phyloP scores from a whole-genome alignment of 2,329 filamentous ascomycete genomes.

The Teratosphaeriaceae sp. region DNA sequence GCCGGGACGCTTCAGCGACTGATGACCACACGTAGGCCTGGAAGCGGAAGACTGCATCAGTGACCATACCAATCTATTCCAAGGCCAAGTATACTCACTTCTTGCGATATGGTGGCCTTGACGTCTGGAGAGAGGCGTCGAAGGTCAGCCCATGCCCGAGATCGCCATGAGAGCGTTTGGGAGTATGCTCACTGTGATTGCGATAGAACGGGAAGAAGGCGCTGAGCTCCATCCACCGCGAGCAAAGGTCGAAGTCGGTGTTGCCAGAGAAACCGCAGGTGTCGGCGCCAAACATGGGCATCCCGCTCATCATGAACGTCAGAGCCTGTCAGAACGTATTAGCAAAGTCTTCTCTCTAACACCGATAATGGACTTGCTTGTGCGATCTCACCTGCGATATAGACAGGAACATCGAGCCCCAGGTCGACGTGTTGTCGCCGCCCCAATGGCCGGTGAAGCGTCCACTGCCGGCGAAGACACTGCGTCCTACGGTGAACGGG shows the following conservation, averaged over 20 bases:
- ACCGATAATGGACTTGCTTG: too few relatives aligned
- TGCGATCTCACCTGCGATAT: too few relatives aligned
- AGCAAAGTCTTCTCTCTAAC: too few relatives aligned
- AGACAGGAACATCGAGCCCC: conserved; percentile 21
- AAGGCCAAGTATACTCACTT: too few relatives aligned
- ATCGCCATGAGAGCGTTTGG: too few relatives aligned
- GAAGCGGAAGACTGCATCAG: background rate
- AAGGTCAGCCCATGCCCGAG: too few relatives aligned
- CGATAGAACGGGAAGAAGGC: conserved; percentile 75
- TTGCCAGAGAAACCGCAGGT: conserved; percentile 6
- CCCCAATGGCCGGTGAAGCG: conserved; percentile 21
- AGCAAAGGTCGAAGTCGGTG: conserved; percentile 3
- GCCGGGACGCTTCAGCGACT: conserved; percentile 57
- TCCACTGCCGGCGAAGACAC: conserved; percentile 20
- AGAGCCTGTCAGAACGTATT: too few relatives aligned
- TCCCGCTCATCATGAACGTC: conserved; percentile 20
- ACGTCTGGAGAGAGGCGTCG: too few relatives aligned
- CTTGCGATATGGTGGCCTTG: conserved; percentile 55
- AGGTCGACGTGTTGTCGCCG: conserved; percentile 22
- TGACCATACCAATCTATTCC: too few relatives aligned
- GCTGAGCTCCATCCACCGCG: conserved; percentile 54
- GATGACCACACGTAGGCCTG: conserved; percentile 23
- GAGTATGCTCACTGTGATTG: too few relatives aligned
- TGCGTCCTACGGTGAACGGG: conserved; percentile 22
- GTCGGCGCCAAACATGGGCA: conserved; percentile 23